Evolutionary conservation across 495 filamentous ascomycete species (phyloP).

Genomic region (Ramalina intermedia): DNA sequence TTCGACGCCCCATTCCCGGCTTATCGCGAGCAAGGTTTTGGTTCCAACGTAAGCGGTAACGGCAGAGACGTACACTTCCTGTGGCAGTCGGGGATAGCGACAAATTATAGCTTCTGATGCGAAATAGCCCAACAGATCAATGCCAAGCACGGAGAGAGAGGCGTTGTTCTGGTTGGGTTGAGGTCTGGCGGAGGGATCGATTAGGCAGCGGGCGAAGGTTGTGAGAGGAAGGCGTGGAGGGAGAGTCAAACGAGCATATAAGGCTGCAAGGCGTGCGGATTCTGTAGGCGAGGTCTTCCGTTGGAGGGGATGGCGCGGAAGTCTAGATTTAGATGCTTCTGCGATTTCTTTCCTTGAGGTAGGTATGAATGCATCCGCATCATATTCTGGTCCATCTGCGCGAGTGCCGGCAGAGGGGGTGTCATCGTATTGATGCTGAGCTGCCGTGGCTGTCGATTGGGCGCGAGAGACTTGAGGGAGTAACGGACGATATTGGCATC

Average conservation of each 20-base stretch:
- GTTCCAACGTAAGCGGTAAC: conserved; percentile 69
- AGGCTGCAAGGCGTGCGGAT: conserved; percentile 84
- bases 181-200: conserved; percentile 69
- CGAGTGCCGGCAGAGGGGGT: background rate
- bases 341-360: background rate
- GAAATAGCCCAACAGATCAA: conserved; percentile 71
- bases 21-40: conserved; percentile 51
- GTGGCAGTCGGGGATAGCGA: conserved; percentile 78
- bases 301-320: conserved; percentile 48
- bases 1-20: conserved; percentile 83
- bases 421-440: conserved; percentile 3
- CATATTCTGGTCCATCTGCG: conserved; percentile 1
- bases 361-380: conserved; percentile 7
- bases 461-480: conserved; percentile 19
- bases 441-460: conserved; percentile 13
- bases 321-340: background rate
- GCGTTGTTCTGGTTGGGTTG: conserved; percentile 66
- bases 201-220: conserved; percentile 70
- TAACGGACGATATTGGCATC: conserved; percentile 9
- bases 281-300: conserved; percentile 40
- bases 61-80: conserved; percentile 65
- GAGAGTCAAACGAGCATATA: conserved; percentile 81
- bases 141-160: conserved; percentile 66
- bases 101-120: conserved; percentile 74
- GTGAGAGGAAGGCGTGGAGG: conserved; percentile 68